These are phyloP conservation scores for Arabidopsis lyrata DNA, from an alignment of 441 rosid species.

Conservation along the genomic window DNA sequence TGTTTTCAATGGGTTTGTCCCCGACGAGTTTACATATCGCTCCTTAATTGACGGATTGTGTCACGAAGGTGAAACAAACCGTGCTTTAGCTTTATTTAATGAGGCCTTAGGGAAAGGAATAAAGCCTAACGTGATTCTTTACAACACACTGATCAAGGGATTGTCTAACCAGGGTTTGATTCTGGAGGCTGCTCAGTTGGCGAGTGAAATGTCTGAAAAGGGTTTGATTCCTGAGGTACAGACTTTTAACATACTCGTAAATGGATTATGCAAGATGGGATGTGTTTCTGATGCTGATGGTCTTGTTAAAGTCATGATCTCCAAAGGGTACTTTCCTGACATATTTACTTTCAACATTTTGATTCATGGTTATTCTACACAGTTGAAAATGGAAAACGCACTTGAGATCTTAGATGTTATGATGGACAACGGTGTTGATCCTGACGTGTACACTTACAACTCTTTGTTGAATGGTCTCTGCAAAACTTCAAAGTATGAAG, in stretches of 20 bases:
- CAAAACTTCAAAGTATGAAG: constrained; percentile 79
- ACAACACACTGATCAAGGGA: constrained; percentile 77
- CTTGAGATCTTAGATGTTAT: constrained; percentile 71
- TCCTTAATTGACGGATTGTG: constrained; percentile 81
- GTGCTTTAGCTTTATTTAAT: constrained; percentile 72
- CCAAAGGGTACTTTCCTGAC: constrained; percentile 80
- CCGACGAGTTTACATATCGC: constrained; percentile 80
- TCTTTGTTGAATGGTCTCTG: constrained; percentile 91
- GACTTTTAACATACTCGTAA: constrained; percentile 81
- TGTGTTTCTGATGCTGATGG: constrained; percentile 81
- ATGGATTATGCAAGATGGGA: constrained; percentile 96
- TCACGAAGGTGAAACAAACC: constrained; percentile 67
- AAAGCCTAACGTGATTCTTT: constrained; percentile 65
- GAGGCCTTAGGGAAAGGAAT: constrained; percentile 68
- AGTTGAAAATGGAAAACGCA: constrained; percentile 73
- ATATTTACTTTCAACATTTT: constrained; percentile 88
- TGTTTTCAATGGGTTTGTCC: constrained; percentile 78
- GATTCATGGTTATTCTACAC: constrained; percentile 87
- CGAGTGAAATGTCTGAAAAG: constrained; percentile 71
- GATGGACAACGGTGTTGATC: constrained; percentile 70
- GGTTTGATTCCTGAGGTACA: constrained; percentile 74
- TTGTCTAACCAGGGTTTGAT: constrained; percentile 82
- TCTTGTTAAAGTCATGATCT: constrained; percentile 68
- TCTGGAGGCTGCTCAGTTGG: constrained; percentile 74
- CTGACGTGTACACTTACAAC: constrained; percentile 91